Conservation (phyloP, 2,329 filamentous ascomycete genomes). For the Ceratocystiopsis minuta region DNA sequence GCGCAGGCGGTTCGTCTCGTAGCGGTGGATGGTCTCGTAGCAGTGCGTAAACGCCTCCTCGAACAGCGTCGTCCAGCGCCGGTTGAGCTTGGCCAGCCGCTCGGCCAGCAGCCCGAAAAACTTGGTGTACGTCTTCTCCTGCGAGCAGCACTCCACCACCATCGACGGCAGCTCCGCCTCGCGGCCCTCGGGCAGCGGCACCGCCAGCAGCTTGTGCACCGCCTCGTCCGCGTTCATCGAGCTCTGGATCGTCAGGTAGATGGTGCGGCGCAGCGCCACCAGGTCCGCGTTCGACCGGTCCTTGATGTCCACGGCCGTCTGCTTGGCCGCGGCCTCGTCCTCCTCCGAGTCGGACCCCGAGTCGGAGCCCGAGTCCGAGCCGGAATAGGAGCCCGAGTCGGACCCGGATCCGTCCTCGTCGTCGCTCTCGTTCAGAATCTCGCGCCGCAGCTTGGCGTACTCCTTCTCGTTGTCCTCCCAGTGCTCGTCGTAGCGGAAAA, state of each 20-base stretch:
- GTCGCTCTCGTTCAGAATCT: constrained; percentile 86
- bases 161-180: constrained; percentile 87
- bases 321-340: constrained; percentile 55
- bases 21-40: constrained; percentile 93
- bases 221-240: constrained; percentile 93
- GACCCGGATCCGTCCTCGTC: constrained; percentile 31
- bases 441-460: constrained; percentile 77
- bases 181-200: constrained; percentile 70
- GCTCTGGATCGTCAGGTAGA: constrained; percentile 95
- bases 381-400: constrained; percentile 35
- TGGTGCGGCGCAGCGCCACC: constrained; percentile 80
- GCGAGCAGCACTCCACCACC: constrained; percentile 92
- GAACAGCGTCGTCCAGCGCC: constrained; percentile 85
- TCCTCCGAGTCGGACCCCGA: constrained; percentile 32
- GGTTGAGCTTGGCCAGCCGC: constrained; percentile 87
- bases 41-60: constrained; percentile 81
- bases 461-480: constrained; percentile 84
- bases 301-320: constrained; percentile 83
- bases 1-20: constrained; percentile 84
- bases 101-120: constrained; percentile 93
- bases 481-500: constrained; percentile 84
- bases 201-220: constrained; percentile 90
- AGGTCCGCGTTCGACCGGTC: constrained; percentile 94
- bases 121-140: constrained; percentile 93
- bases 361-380: constrained; percentile 23